phyloP scores from a whole-genome alignment of 805 yeast genomes.

The Candida chilensis region DNA sequence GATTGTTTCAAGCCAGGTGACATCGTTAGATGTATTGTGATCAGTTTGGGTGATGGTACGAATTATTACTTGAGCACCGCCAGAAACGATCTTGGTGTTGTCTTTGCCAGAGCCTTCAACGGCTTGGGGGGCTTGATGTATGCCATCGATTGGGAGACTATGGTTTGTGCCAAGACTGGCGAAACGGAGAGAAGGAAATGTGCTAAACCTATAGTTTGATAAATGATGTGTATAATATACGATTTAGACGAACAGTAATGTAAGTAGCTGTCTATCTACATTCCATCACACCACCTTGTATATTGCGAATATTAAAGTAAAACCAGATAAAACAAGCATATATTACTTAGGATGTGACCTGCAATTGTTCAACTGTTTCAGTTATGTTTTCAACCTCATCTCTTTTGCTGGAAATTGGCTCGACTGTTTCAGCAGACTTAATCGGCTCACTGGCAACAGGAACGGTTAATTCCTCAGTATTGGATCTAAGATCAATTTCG shows the following conservation, averaged over 20 bases:
- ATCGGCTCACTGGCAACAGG: not conserved
- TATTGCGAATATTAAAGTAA: no score
- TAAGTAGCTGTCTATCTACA: no score
- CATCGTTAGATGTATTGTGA: slow-evolving; percentile 72
- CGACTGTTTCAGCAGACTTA: not conserved
- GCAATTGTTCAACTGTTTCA: no score
- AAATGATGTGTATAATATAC: no score
- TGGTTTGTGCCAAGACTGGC: slow-evolving; percentile 76
- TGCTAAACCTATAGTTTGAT: no score
- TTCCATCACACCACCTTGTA: no score
- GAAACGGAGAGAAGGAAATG: slow-evolving; percentile 74
- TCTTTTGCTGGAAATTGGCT: no score
- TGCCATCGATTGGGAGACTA: slow-evolving; percentile 93
- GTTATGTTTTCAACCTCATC: no score
- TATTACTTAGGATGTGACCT: no score
- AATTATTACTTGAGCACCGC: slow-evolving; percentile 88
- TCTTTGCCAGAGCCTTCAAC: slow-evolving; percentile 64
- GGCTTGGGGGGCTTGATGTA: slow-evolving; percentile 73
- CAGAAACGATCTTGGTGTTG: slow-evolving; percentile 85
- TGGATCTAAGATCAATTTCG: slow-evolving; percentile 63
- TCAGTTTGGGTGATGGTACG: slow-evolving; percentile 90
- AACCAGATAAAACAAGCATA: no score
- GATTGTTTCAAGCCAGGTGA: slow-evolving; percentile 90
- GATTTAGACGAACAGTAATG: no score
- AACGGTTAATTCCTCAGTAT: not conserved